Conservation (phyloP, 768 basidiomycete species). For the Phaeotremella skinneri region DNA sequence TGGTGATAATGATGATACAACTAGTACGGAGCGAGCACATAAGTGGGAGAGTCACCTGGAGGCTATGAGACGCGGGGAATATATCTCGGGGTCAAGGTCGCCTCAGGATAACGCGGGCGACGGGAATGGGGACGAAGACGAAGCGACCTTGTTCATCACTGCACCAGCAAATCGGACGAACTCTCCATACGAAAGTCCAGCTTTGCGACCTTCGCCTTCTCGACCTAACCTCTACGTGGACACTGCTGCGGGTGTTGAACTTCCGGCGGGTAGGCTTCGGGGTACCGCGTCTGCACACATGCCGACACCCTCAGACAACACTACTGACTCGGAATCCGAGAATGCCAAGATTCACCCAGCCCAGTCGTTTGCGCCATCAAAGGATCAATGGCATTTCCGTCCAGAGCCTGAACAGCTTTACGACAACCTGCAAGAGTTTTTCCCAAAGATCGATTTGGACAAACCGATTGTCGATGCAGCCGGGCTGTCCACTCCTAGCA, state of each 20-base stretch:
- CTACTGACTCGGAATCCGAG: constrained; percentile 37
- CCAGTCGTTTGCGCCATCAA: constrained; percentile 64
- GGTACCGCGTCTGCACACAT: constrained; percentile 13
- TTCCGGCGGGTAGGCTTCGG: neutral
- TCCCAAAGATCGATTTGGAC: constrained; percentile 93
- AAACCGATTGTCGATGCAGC: constrained; percentile 87
- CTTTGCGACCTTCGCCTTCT: constrained; percentile 34
- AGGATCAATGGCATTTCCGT: constrained; percentile 82
- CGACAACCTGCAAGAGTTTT: constrained; percentile 87
- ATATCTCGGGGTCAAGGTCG: constrained; percentile 13
- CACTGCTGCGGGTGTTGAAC: constrained; percentile 16
- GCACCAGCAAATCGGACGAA: constrained; percentile 12
- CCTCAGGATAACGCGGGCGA: constrained; percentile 8
- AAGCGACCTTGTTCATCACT: constrained; percentile 47
- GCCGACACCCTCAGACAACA: constrained; percentile 34
- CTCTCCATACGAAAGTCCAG: constrained; percentile 10
- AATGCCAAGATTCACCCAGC: constrained; percentile 31
- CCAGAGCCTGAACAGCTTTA: constrained; percentile 90
- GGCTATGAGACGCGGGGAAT: constrained; percentile 27
- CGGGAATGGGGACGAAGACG: constrained; percentile 35
- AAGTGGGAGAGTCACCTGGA: constrained; percentile 34
- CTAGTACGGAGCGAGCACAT: constrained; percentile 42
- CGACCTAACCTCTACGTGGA: constrained; percentile 29
- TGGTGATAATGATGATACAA: constrained; percentile 37
- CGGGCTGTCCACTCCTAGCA: constrained; percentile 32